These are phyloP conservation scores for Iberis amara DNA, from an alignment of 441 rosid species.

Conservation along the genomic window DNA sequence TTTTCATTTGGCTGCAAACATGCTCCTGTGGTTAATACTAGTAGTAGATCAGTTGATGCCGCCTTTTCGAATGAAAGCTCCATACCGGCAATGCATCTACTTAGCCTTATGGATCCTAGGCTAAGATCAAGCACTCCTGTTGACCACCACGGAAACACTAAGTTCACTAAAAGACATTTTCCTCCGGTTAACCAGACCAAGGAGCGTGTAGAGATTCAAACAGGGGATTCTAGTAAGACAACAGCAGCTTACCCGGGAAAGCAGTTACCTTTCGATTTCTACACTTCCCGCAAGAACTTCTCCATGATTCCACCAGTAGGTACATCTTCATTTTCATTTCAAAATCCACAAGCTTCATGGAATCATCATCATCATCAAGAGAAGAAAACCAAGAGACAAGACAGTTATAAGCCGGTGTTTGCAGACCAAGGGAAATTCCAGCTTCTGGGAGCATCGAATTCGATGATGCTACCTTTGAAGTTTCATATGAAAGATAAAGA, in stretches of 20 bases:
- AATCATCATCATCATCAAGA: conserved; percentile 38
- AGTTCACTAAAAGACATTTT: conserved; percentile 45
- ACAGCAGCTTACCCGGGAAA: conserved; percentile 28
- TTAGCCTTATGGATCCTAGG: conserved; percentile 88
- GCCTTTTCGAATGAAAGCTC: conserved; percentile 56
- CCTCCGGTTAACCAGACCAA: conserved; percentile 43
- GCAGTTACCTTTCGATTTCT: conserved; percentile 32
- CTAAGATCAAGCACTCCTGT: conserved; percentile 41
- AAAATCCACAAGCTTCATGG: conserved; percentile 40
- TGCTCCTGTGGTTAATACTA: conserved; percentile 23
- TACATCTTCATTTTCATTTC: conserved; percentile 50
- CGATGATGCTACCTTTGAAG: conserved; percentile 40
- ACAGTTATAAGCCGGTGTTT: conserved; percentile 30
- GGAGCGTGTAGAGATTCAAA: conserved; percentile 38
- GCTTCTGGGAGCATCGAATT: conserved; percentile 40
- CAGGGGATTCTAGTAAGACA: conserved; percentile 39
- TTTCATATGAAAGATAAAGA: conserved; percentile 35
- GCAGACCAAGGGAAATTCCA: conserved; percentile 39
- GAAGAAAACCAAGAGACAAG: conserved; percentile 43
- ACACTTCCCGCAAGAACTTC: conserved; percentile 31
- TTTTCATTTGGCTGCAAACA: conserved; percentile 35
- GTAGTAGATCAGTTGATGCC: conserved; percentile 38
- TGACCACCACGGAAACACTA: conserved; percentile 40
- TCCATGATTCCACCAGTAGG: conserved; percentile 38
- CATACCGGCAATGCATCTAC: conserved; percentile 83